These are phyloP conservation scores for Ogataea thermomethanolica DNA, from an alignment of 805 yeast species.

Conservation along the genomic window DNA sequence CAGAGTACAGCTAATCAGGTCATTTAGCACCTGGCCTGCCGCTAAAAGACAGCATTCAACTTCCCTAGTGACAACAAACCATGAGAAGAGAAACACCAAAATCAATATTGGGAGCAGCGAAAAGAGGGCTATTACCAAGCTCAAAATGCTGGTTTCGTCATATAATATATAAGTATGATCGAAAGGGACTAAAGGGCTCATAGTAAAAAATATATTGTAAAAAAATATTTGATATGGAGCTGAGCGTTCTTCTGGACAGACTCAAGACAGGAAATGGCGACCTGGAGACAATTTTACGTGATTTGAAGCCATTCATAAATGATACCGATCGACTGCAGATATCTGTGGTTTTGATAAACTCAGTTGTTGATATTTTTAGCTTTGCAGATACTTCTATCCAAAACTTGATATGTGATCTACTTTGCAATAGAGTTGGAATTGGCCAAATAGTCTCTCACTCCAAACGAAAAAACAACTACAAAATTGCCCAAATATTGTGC, in stretches of 20 bases:
- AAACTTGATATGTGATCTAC: conserved; percentile 2
- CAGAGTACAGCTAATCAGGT: conserved; percentile 62
- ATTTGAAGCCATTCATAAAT: not conserved
- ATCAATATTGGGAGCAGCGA: conserved; percentile 80
- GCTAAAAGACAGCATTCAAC: conserved; percentile 81
- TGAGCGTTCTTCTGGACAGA: not conserved
- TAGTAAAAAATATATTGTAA: not conserved
- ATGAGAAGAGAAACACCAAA: conserved; percentile 74
- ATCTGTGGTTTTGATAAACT: conserved; percentile 8
- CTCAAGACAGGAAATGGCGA: not conserved
- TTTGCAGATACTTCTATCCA: conserved; percentile 11
- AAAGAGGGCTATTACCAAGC: conserved; percentile 62
- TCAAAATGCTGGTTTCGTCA: conserved; percentile 59
- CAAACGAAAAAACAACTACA: conserved; percentile 1
- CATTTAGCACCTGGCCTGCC: conserved; percentile 81
- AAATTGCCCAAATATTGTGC: conserved; percentile 1
- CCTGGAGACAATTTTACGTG: not conserved
- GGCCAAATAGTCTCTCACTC: conserved; percentile 19
- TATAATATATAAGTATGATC: conserved; percentile 86
- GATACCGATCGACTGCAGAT: conserved; percentile 2
- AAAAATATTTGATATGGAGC: conserved; percentile 2
- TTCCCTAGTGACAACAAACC: conserved; percentile 81
- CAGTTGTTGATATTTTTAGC: conserved; percentile 13
- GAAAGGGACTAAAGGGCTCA: conserved; percentile 47
- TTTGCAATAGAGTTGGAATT: conserved; percentile 25